Conservation (phyloP, 2,329 filamentous ascomycete genomes). For the Mycosphaerelloides madeirae region DNA sequence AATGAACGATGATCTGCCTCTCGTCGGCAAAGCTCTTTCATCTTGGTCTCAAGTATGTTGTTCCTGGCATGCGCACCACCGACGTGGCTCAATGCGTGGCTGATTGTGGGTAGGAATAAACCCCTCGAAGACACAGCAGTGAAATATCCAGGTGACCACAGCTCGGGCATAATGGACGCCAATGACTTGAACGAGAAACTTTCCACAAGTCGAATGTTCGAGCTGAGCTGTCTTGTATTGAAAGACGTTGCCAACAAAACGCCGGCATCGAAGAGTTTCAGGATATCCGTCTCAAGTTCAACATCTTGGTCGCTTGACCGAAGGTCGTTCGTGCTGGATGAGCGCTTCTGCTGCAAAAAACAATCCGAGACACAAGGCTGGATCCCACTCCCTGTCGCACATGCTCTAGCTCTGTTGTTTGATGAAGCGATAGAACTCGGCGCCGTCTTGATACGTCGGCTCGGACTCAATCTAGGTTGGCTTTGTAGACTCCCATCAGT, state of each 20-base stretch:
- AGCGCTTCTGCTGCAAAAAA: not conserved
- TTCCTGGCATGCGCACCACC: slow-evolving; percentile 8
- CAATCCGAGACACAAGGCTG: too few species aligned
- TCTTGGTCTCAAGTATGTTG: slow-evolving; percentile 8
- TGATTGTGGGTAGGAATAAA: slow-evolving; percentile 37
- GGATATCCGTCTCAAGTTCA: not conserved
- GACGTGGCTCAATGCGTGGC: slow-evolving; percentile 27
- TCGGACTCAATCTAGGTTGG: too few species aligned
- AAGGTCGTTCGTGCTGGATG: slow-evolving; percentile 2
- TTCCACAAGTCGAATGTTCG: slow-evolving; percentile 30
- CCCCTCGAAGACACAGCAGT: slow-evolving; percentile 28
- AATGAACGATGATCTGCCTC: not conserved
- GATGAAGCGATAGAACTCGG: too few species aligned
- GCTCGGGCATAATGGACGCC: slow-evolving; percentile 34
- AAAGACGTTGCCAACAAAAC: slow-evolving; percentile 35
- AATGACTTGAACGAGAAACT: slow-evolving; percentile 34
- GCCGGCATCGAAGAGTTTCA: slow-evolving; percentile 9
- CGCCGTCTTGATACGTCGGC: too few species aligned
- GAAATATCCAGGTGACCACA: slow-evolving; percentile 39
- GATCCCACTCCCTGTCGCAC: too few species aligned
- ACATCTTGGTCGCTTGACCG: too few species aligned
- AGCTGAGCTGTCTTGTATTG: slow-evolving; percentile 19
- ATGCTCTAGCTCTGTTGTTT: too few species aligned
- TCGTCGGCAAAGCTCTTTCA: slow-evolving; percentile 10
- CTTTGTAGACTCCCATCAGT: too few species aligned